phyloP scores from a whole-genome alignment of 495 filamentous ascomycete genomes.

The Pseudoneurospora amorphoporcata region DNA sequence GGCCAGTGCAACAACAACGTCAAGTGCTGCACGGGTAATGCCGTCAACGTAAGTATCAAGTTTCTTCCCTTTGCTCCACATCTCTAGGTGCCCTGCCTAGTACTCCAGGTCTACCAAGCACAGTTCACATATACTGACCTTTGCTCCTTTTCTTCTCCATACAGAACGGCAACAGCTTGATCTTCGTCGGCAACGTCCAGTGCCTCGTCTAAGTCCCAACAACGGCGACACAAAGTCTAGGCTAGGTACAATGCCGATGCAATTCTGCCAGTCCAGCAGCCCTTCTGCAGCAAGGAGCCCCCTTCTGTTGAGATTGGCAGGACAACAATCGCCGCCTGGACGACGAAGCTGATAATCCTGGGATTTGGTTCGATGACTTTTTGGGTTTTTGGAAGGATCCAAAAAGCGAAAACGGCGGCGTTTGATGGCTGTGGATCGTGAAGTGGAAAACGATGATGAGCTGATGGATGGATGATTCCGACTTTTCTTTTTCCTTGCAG shows the following conservation, averaged over 20 bases:
- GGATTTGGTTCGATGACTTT: neutral
- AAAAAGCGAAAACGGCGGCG: neutral
- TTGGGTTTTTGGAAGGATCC: neutral
- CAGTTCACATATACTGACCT: neutral
- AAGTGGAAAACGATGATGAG: neutral
- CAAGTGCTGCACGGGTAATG: constrained; percentile 6
- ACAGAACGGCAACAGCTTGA: neutral
- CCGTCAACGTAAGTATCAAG: neutral
- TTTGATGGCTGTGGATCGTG: neutral
- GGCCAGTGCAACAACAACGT: neutral
- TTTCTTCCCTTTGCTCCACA: neutral
- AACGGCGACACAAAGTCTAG: neutral
- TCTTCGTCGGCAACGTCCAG: neutral
- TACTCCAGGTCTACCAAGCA: neutral
- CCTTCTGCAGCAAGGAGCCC: neutral
- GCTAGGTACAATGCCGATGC: neutral
- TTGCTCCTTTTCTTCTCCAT: neutral
- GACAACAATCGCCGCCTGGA: neutral
- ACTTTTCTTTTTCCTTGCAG: neutral
- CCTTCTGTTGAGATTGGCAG: neutral
- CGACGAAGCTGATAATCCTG: neutral
- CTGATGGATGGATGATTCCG: neutral
- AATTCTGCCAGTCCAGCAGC: neutral
- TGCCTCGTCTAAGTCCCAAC: neutral
- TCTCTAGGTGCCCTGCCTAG: neutral